These are phyloP conservation scores for Penicillium sp. DNA, from an alignment of 2,329 filamentous ascomycete genomes.

Conservation along the genomic window DNA sequence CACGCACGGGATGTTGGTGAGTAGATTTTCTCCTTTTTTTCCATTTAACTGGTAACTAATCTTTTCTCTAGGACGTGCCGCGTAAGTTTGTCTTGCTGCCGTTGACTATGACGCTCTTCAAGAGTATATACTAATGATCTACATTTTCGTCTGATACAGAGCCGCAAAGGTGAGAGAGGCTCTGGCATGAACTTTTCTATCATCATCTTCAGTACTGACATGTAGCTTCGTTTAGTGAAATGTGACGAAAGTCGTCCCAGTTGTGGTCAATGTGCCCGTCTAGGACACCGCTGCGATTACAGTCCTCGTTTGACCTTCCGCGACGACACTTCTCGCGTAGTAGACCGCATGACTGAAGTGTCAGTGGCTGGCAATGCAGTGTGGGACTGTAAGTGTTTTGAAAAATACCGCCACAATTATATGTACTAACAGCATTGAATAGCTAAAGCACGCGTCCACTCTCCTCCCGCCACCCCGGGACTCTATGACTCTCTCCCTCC, in stretches of 20 bases:
- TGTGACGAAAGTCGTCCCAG: slow-evolving; percentile 54
- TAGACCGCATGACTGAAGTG: slow-evolving; percentile 51
- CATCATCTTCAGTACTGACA: not conserved
- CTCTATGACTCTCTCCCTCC: slow-evolving; percentile 50
- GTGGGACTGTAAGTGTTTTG: slow-evolving; percentile 51
- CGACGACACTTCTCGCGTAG: slow-evolving; percentile 50
- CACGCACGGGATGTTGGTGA: slow-evolving; percentile 52
- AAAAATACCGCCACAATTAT: not conserved
- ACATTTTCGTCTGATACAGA: slow-evolving; percentile 22
- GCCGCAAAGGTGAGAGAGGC: slow-evolving; percentile 37
- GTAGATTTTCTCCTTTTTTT: slow-evolving; percentile 17
- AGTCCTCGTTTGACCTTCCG: slow-evolving; percentile 53
- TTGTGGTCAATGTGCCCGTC: slow-evolving; percentile 55
- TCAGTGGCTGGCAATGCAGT: slow-evolving; percentile 49
- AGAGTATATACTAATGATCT: not conserved
- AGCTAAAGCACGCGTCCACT: slow-evolving; percentile 11
- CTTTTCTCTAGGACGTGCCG: slow-evolving; percentile 36
- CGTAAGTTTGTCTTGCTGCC: slow-evolving; percentile 25
- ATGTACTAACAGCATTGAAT: not conserved
- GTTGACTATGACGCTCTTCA: not conserved
- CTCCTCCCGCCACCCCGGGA: slow-evolving; percentile 25
- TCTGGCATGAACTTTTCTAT: not conserved
- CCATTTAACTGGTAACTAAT: slow-evolving; percentile 13
- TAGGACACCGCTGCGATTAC: slow-evolving; percentile 57
- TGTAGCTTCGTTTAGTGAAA: slow-evolving; percentile 40